Evolutionary conservation across 768 basidiomycete species (phyloP), one percentile per base, ranked within the genome.

Genomic region (Boletus subparvulus): DNA sequence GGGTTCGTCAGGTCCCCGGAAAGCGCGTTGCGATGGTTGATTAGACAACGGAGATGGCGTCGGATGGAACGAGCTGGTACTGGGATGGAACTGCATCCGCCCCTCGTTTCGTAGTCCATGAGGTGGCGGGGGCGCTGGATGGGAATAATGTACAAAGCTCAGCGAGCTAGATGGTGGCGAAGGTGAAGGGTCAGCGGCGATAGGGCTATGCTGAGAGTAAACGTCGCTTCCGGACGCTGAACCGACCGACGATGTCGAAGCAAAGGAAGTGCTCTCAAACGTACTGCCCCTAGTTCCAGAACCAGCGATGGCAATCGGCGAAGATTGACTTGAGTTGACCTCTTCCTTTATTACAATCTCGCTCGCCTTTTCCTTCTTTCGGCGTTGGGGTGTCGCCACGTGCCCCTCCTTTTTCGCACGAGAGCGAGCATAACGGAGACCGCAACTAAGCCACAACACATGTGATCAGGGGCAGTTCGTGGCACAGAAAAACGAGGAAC

Each of bases 341-440:
- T 73, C 69, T 50, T 73, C 70, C 52, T 74, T 72, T 61, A 50
- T 39, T 26, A 42, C 26, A 13, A 63, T 61, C 63, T 64, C 53
- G 55, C 60, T 47, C 62, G 69, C 59, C 62, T 87, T 87, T 50
- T 89, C 87, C 55, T 73, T 73, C 71, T 89, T 88, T 56, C 83
- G 78, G 37, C 88, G 83, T 68, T 83, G 80, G 12, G 66, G 64
- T 7, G 77, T 61, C 17, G 74, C 74, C 56, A 75, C 74, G 62
- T 82, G 78, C 17, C 87, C 92, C 73, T 90, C 90, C 69, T 91
- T 91, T 76, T 94, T 94, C 55, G 92, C 92, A 65, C 89, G 83
- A 51, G 90, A 90, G 54, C 92, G 87, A 59, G 92, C 91, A 72
- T 85, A 94, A 45, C 92, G 85, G 58, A 94, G 79, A 24, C 92